Base-by-base conservation (phyloP, 2,329 filamentous ascomycete genomes). In the Botrytis cinerea region DNA sequence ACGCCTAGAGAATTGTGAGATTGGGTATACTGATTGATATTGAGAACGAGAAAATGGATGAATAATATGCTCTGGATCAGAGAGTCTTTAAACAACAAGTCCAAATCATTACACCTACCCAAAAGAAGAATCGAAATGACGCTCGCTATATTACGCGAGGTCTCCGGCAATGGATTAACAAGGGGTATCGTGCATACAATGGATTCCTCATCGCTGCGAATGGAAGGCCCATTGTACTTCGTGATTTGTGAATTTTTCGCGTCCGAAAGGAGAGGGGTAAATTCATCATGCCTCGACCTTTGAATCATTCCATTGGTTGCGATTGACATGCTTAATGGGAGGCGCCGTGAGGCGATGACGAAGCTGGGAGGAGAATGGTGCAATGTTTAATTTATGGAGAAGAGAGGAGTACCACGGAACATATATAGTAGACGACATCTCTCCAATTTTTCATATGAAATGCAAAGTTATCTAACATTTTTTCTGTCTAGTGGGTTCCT, bases 1-100 rank as follows among this genome's bases (percentile, higher is more conserved):
- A 91, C 87, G 8, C 87, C 87, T 84, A 28, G 7, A 22, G 7
- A 28, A n/a, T 5, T 54, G 18, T 54, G 16, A 40, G 22, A 46
- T 28, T 9, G 7, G n/a, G 10, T 71, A 14, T 28, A 12, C 28
- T 4, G 22, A 32, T 48, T 4, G 22, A 32, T 48, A n/a, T 35
- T 22, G 40, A 22, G 10, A 60, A 43, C 12, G 16, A 14, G 32
- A 43, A 40, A 72, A 14, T 9, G 5, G 18, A 63, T 14, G 1
- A 32, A 28, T 22, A 57, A 5, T 60, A 66, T 22, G 10, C 12
- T 25, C 3, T 18, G 18, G 18, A 2, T 8, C 22, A 16, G 40
- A 22, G 4, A 22, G n/a, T 4, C 16, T 18, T 2, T 32, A 12
- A 18, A 25, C 8, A 62, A 38, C 14, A 62, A 28, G 60, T n/a